phyloP scores from a whole-genome alignment of 169 alveolate genomes.

The Cryptosporidium sp. region DNA sequence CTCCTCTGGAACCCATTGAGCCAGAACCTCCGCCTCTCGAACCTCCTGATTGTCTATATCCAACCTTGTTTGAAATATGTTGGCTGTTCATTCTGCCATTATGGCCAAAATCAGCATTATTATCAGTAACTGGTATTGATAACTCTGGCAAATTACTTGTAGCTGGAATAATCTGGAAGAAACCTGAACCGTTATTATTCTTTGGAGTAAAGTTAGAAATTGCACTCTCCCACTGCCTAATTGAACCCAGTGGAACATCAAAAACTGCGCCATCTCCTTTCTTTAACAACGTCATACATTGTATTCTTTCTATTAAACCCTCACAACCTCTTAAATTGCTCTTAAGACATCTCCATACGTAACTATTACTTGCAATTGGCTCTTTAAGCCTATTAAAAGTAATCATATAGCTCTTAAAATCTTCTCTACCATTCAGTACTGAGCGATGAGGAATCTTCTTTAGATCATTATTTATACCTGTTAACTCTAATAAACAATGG shows the following conservation, averaged over 20 bases:
- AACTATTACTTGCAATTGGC: conserved; percentile 54
- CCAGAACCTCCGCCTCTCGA: conserved; percentile 26
- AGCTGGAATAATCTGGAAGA: conserved; percentile 56
- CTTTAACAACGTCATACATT: conserved; percentile 67
- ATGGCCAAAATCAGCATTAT: conserved; percentile 46
- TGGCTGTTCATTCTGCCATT: conserved; percentile 66
- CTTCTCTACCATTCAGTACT: conserved; percentile 77
- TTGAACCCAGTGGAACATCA: conserved; percentile 53
- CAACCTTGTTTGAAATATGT: conserved; percentile 66
- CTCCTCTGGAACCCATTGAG: not conserved
- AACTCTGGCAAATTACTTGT: conserved; percentile 65
- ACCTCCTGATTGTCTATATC: conserved; percentile 47
- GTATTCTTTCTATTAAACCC: conserved; percentile 55
- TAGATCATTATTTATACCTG: conserved; percentile 58
- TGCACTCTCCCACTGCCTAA: conserved; percentile 69
- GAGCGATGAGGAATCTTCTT: conserved; percentile 65
- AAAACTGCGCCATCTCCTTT: conserved; percentile 75
- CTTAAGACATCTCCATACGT: conserved; percentile 64
- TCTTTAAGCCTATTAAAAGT: conserved; percentile 51
- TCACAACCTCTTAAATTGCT: conserved; percentile 59
- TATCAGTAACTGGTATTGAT: conserved; percentile 27
- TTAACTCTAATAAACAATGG: conserved; percentile 46
- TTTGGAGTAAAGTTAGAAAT: conserved; percentile 22
- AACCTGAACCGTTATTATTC: not conserved
- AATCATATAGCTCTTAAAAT: conserved; percentile 72